Conservation (phyloP, 1,139 yeast species). For the Pneumocystis jirovecii region DNA sequence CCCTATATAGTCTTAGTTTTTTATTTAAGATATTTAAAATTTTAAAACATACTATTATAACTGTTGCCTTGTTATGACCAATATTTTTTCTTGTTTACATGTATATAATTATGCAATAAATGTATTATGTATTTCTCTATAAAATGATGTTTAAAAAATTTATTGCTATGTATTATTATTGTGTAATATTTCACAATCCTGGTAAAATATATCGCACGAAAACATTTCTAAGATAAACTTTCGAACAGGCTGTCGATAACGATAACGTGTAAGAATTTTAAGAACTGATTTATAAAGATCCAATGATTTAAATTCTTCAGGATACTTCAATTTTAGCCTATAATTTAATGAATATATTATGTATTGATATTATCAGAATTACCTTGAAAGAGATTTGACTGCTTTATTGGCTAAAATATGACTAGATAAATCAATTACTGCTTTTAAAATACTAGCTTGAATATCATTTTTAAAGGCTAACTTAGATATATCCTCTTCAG, state of each 20-base stretch:
- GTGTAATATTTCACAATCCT: not conserved
- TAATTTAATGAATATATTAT: conserved; percentile 17
- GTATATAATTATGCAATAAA: not conserved
- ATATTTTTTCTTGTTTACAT: not conserved
- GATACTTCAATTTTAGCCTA: conserved; percentile 38
- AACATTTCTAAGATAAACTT: conserved; percentile 58
- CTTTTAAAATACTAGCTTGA: conserved; percentile 34
- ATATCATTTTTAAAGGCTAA: conserved; percentile 27
- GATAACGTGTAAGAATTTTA: conserved; percentile 48
- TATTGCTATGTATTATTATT: not conserved
- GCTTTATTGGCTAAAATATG: conserved; percentile 53
- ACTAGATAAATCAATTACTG: conserved; percentile 41
- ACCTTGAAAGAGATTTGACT: conserved; percentile 36
- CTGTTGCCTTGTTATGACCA: not conserved
- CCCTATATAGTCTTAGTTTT: not conserved
- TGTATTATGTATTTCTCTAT: not conserved
- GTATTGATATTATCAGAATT: not conserved
- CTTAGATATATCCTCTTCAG: conserved; percentile 4
- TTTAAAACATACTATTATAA: not conserved
- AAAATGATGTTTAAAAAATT: not conserved
- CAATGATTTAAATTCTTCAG: conserved; percentile 41
- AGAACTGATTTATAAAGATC: conserved; percentile 47
- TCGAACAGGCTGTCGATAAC: conserved; percentile 48
- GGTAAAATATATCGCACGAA: not conserved
- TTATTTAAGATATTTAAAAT: not conserved